Conservation (phyloP, 2,329 filamentous ascomycete species). For the Pseudopyricularia javanii region DNA sequence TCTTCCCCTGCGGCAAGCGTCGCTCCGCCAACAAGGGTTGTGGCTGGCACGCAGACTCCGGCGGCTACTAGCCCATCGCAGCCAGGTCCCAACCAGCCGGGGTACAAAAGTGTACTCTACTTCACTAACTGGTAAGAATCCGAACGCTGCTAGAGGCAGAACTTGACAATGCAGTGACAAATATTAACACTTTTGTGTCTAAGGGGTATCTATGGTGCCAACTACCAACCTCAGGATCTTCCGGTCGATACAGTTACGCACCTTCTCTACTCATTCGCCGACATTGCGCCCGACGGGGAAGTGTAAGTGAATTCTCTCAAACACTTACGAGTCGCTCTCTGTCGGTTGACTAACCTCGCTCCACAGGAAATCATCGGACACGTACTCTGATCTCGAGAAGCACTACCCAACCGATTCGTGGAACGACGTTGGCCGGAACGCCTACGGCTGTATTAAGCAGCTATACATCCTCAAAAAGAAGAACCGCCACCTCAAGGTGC, state of each 20-base stretch:
- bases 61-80: background rate
- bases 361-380: constrained; percentile 40
- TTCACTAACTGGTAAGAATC: constrained; percentile 40
- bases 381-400: constrained; percentile 52
- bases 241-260: constrained; percentile 60
- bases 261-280: constrained; percentile 49
- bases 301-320: constrained; percentile 22
- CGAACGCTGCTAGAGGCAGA: background rate
- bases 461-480: constrained; percentile 63
- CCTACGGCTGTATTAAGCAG: constrained; percentile 69
- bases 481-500: constrained; percentile 63
- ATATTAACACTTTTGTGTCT: background rate
- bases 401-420: constrained; percentile 56
- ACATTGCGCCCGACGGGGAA: constrained; percentile 30
- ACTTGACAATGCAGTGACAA: background rate
- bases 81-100: background rate
- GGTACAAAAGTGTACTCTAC: constrained; percentile 21
- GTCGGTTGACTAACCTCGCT: constrained; percentile 2
- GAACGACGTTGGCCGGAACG: constrained; percentile 47
- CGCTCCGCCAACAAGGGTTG: background rate
- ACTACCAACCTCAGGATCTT: constrained; percentile 55
- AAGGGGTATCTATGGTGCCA: constrained; percentile 26
- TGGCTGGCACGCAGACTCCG: background rate
- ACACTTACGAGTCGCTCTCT: too few relatives aligned
- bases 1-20: background rate